Conservation (phyloP, 1,284 basidiomycete genomes). For the Trichosporon sp. region DNA sequence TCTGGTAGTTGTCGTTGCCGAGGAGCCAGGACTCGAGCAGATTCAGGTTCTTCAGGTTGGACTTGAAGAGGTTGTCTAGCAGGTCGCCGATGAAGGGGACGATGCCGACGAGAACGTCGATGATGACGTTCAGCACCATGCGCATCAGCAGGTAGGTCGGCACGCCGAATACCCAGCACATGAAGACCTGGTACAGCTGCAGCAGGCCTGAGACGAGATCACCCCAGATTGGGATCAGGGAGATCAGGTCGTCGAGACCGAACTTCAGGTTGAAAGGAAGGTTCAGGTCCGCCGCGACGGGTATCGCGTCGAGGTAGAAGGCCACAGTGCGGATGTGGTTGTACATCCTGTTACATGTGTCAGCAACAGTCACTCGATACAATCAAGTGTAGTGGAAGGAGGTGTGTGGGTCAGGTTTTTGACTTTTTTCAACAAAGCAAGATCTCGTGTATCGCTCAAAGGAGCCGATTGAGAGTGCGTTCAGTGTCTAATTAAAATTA, state of each 20-base stretch:
- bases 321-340: slow-evolving; percentile 55
- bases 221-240: slow-evolving; percentile 55
- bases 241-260: slow-evolving; percentile 57
- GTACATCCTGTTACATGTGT: slow-evolving; percentile 44
- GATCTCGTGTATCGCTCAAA: slow-evolving; percentile 18
- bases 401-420: slow-evolving; percentile 15
- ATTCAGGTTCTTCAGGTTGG: slow-evolving; percentile 55
- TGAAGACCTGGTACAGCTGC: slow-evolving; percentile 55
- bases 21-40: slow-evolving; percentile 54
- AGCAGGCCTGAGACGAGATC: slow-evolving; percentile 53
- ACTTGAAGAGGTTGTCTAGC: slow-evolving; percentile 57
- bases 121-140: slow-evolving; percentile 54
- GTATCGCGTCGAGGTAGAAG: slow-evolving; percentile 56
- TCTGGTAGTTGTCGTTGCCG: slow-evolving; percentile 43
- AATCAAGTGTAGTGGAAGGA: too few species aligned
- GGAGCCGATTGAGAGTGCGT: slow-evolving; percentile 23
- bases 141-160: slow-evolving; percentile 40
- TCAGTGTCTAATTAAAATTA: slow-evolving; percentile 23
- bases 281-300: slow-evolving; percentile 53
- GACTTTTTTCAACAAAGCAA: neutral
- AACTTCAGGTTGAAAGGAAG: slow-evolving; percentile 57
- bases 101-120: slow-evolving; percentile 53
- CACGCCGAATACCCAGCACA: slow-evolving; percentile 53
- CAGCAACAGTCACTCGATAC: neutral
- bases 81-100: slow-evolving; percentile 55